These are phyloP conservation scores for Clitopilus passeckerianus DNA, from an alignment of 768 basidiomycete species.

Conservation along the genomic window DNA sequence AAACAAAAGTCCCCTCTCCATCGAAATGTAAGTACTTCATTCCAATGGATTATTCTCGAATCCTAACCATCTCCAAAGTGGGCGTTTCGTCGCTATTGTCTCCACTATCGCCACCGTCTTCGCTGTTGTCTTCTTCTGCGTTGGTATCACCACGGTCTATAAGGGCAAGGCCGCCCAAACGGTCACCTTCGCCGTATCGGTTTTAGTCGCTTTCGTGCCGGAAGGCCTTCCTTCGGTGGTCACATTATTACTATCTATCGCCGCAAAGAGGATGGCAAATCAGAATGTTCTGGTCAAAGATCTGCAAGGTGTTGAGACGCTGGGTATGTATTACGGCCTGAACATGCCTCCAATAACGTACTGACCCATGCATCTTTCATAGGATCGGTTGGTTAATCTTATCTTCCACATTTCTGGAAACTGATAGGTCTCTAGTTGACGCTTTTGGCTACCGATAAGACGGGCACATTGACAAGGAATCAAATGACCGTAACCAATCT, in stretches of 20 bases:
- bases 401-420: neutral
- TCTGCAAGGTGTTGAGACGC: conserved; percentile 67
- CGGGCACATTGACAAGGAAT: conserved; percentile 65
- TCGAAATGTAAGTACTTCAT: conserved; percentile 48
- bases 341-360: conserved; percentile 12
- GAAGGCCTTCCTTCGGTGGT: conserved; percentile 67
- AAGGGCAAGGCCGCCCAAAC: conserved; percentile 55
- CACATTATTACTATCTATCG: conserved; percentile 61
- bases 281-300: conserved; percentile 73
- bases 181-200: conserved; percentile 58
- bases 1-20: conserved; percentile 59
- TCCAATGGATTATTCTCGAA: neutral
- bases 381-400: conserved; percentile 30
- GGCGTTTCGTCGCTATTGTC: conserved; percentile 56
- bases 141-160: conserved; percentile 64
- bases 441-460: conserved; percentile 67
- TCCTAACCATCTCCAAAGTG: conserved; percentile 23
- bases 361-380: conserved; percentile 34
- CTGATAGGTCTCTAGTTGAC: conserved; percentile 40
- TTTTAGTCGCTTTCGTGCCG: conserved; percentile 57
- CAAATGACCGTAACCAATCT: conserved; percentile 71
- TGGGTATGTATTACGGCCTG: conserved; percentile 45
- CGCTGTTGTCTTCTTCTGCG: conserved; percentile 59
- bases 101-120: conserved; percentile 59
- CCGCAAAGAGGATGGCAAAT: conserved; percentile 66